These are phyloP conservation scores for Castanospermum australe DNA, from an alignment of 306 rosid genomes.

Conservation along the genomic window DNA sequence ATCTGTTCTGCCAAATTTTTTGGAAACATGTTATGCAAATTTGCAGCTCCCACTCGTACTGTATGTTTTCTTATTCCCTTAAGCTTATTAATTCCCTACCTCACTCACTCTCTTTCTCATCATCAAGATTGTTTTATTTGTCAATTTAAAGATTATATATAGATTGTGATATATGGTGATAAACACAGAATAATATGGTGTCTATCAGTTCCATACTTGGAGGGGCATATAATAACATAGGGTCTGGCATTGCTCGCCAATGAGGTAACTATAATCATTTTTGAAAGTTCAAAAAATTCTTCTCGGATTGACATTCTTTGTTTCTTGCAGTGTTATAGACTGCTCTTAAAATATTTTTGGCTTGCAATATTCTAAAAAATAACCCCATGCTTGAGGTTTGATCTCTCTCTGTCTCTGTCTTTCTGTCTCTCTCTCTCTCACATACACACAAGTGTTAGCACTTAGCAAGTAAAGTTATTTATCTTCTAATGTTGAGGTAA, in stretches of 20 bases:
- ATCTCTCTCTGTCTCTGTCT: no score
- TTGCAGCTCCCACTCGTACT: constrained; percentile 63
- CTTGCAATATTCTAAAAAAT: constrained; percentile 63
- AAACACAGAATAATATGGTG: no score
- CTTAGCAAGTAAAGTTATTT: background rate
- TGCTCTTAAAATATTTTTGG: constrained; percentile 56
- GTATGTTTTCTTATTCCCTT: constrained; percentile 34
- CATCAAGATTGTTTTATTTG: background rate
- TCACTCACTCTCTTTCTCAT: background rate
- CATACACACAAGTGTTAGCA: background rate
- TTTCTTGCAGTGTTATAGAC: constrained; percentile 62
- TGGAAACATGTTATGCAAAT: constrained; percentile 60
- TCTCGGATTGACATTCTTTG: no score
- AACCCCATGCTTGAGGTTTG: constrained; percentile 62
- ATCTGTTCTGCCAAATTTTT: constrained; percentile 52
- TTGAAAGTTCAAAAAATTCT: no score
- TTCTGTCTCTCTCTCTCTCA: background rate
- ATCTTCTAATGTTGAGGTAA: background rate
- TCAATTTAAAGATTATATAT: background rate
- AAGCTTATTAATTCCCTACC: background rate
- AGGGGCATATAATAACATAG: no score
- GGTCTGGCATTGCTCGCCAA: no score
- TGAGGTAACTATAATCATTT: no score
- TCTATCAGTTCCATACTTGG: no score
- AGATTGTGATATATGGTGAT: no score